Base-by-base conservation (phyloP, 768 basidiomycete species). In the Boletus barrowsii region DNA sequence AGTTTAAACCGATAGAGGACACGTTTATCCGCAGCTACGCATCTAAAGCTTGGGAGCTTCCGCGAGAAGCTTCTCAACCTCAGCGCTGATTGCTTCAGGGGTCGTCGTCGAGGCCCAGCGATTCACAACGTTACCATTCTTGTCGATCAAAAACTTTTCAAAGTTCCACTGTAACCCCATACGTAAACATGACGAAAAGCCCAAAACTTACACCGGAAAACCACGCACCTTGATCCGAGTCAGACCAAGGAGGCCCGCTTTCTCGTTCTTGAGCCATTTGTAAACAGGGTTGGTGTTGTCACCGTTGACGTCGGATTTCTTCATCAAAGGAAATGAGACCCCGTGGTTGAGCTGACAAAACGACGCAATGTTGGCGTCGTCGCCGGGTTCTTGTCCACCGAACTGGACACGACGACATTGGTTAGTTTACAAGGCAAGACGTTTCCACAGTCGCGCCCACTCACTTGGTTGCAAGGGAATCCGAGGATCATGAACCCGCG, bases 261-360 rank as follows among this genome's bases (percentile, higher is more conserved):
- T 91, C 71, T 91, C 76, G 26, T 76, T 73, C 76, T 97, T 96
- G 59, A 96, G 79, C 82, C 84, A 94, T 54, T 87, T 81, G 78
- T 80, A 95, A 0, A 93, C 87, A 60, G 88, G 81, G 72, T 93
- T 93, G 54, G 89, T 83, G 59, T 79, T 74, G 61, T 87, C 83
- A 4, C 94, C 94, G 68, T 97, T 98, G 39, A 97, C 95, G 48
- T 97, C 90, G 18, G 88, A 88, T 74, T 96, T 98, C 75, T 84
- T 88, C 86, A 91, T 90, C 47, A 98, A 73, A 11, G 91, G 91
- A 78, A 96, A 96, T 8, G 82, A 83, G 26, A 98, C 93, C 17
- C 91, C 91, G 68, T 94, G 86, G 76, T 94, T 96, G 57, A 83
- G 64, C 47, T 81, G 74, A 74, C 91, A 93, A 71, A 88, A 90